phyloP scores from a whole-genome alignment of 305 asterid genomes.

The Nicotiana rustica region DNA sequence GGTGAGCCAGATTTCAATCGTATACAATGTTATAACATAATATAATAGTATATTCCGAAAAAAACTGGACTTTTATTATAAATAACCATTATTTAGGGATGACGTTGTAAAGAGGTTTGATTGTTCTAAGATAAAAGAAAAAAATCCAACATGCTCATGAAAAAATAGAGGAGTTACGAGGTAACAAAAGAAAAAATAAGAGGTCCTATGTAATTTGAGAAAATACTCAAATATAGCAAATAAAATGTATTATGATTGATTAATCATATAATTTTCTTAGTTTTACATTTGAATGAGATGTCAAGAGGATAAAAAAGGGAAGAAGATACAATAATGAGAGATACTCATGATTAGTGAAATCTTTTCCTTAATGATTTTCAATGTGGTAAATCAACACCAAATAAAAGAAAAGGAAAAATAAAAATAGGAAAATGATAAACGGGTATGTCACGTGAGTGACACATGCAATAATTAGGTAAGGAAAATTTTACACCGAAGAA shows the following conservation, averaged over 20 bases:
- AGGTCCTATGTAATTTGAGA: neutral
- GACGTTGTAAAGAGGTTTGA: no score
- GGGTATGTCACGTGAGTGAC: slow-evolving; percentile 29
- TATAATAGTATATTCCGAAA: no score
- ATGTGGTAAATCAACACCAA: slow-evolving; percentile 6
- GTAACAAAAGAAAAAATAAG: neutral
- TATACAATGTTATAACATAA: no score
- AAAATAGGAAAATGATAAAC: neutral
- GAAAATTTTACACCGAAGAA: slow-evolving; percentile 2
- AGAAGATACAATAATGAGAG: neutral
- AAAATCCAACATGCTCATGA: neutral
- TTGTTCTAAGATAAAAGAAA: no score
- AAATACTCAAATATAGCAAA: neutral
- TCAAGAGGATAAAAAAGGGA: neutral
- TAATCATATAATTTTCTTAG: slow-evolving; percentile 21
- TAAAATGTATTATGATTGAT: slow-evolving; percentile 23
- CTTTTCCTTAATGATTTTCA: slow-evolving; percentile 21
- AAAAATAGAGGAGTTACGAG: neutral
- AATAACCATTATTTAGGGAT: no score
- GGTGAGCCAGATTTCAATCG: no score
- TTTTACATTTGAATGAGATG: slow-evolving; percentile 22
- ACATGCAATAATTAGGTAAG: slow-evolving; percentile 23
- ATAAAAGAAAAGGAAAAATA: neutral
- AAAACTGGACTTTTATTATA: no score
- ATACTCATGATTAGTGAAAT: slow-evolving; percentile 29